Conservation (phyloP, 257 asterid genomes). For the Echium plantagineum region DNA sequence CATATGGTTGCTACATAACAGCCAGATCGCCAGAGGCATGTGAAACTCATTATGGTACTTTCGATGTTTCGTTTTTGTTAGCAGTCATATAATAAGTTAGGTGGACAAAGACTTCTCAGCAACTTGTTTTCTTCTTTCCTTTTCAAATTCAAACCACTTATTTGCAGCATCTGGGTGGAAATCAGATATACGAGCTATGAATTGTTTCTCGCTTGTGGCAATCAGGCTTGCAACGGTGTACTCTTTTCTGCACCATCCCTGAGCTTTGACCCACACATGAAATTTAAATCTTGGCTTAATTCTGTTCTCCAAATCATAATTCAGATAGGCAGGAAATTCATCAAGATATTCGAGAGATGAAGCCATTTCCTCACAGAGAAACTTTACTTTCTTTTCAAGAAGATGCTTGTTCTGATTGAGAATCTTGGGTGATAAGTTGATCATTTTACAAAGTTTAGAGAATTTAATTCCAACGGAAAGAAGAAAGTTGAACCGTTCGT, state of each 20-base stretch:
- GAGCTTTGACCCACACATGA: slow-evolving; percentile 43
- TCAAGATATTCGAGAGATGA: slow-evolving; percentile 37
- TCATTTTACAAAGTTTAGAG: slow-evolving; percentile 39
- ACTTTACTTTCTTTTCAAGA: slow-evolving; percentile 37
- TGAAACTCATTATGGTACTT: not conserved
- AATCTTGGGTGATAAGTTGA: slow-evolving; percentile 26
- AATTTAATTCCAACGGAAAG: slow-evolving; percentile 36
- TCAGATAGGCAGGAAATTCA: slow-evolving; percentile 48
- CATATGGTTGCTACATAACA: not conserved
- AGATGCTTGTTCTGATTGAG: slow-evolving; percentile 35
- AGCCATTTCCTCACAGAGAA: slow-evolving; percentile 38
- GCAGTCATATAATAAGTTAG: not conserved
- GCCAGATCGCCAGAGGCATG: not conserved
- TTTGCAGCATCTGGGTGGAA: slow-evolving; percentile 28
- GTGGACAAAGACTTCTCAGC: not conserved
- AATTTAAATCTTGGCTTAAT: slow-evolving; percentile 50
- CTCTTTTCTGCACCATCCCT: slow-evolving; percentile 28
- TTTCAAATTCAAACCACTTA: slow-evolving; percentile 30
- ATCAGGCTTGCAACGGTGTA: slow-evolving; percentile 43
- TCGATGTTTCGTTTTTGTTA: not conserved
- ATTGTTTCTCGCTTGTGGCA: slow-evolving; percentile 47
- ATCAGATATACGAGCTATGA: slow-evolving; percentile 35
- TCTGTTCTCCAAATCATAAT: slow-evolving; percentile 46
- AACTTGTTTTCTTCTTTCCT: slow-evolving; percentile 3
- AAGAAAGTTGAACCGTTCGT: slow-evolving; percentile 44